These are phyloP conservation scores for Oryza rufipogon DNA, from an alignment of 176 grass and related monocot genomes.

Conservation along the genomic window DNA sequence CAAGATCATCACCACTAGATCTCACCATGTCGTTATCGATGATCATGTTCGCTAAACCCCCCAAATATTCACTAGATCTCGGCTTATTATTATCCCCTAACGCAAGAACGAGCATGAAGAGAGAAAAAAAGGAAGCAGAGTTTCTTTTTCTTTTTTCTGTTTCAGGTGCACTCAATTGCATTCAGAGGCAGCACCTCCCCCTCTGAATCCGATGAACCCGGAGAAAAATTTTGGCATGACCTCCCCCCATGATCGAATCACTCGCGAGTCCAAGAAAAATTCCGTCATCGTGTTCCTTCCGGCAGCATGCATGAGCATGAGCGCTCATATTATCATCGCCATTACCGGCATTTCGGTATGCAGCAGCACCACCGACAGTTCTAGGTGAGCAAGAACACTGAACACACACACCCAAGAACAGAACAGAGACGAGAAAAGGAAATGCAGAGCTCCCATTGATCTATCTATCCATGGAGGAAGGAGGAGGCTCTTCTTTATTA, in stretches of 20 bases:
- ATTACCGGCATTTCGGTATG: background rate
- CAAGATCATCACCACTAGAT: slow-evolving; percentile 21
- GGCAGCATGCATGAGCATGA: background rate
- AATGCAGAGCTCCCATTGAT: slow-evolving; percentile 18
- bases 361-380: background rate
- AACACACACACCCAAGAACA: background rate
- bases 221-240: slow-evolving; percentile 9
- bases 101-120: slow-evolving; percentile 22
- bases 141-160: background rate
- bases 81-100: background rate
- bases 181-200: slow-evolving; percentile 36
- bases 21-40: slow-evolving; percentile 35
- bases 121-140: background rate
- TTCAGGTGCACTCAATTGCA: slow-evolving; percentile 4
- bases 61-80: slow-evolving; percentile 24
- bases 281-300: background rate
- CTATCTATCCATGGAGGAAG: background rate
- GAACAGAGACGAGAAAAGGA: background rate
- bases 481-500: slow-evolving; percentile 20
- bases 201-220: background rate
- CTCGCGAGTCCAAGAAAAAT: background rate
- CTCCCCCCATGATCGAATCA: slow-evolving; percentile 29
- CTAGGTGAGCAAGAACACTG: background rate
- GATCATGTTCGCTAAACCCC: background rate
- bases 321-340: background rate